phyloP scores from a whole-genome alignment of 257 asterid species.

The Ophiorrhiza pumila region DNA sequence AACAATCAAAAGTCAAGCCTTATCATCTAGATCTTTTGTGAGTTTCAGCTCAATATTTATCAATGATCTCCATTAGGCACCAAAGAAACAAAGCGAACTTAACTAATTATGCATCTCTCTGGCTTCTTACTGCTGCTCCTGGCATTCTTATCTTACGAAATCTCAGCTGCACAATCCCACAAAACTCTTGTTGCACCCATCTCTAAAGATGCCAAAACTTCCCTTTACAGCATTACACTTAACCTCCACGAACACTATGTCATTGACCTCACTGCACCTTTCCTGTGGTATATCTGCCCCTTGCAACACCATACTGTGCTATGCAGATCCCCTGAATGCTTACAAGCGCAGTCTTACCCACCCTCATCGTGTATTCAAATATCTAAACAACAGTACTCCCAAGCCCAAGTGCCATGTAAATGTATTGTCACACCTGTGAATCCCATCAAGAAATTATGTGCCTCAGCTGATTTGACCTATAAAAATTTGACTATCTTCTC shows the following conservation, averaged over 20 bases:
- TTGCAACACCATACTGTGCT: constrained; percentile 13
- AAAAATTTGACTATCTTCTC: constrained; percentile 17
- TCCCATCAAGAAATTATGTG: constrained; percentile 28
- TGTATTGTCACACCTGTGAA: constrained; percentile 31
- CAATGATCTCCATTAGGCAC: neutral
- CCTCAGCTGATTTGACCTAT: constrained; percentile 18
- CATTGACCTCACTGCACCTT: constrained; percentile 30
- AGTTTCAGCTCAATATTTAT: neutral
- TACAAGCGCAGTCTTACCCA: constrained; percentile 27
- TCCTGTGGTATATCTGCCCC: constrained; percentile 38
- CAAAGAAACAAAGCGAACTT: neutral
- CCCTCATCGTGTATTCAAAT: constrained; percentile 9
- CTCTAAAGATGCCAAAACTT: constrained; percentile 29
- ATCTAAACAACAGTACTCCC: neutral
- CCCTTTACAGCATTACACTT: constrained; percentile 32
- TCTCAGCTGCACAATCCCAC: constrained; percentile 25
- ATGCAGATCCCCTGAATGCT: constrained; percentile 32
- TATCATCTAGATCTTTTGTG: neutral
- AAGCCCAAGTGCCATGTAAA: constrained; percentile 20
- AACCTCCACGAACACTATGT: constrained; percentile 23
- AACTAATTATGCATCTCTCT: neutral
- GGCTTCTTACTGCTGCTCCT: constrained; percentile 18
- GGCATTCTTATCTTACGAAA: constrained; percentile 14
- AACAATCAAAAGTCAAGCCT: neutral
- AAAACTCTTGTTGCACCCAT: constrained; percentile 30